Percentiles rank a stretch among this genome's conserved stretches.
Conservation (phyloP, 148 eudicot species). For the Rhododendron ferrugineum region DNA sequence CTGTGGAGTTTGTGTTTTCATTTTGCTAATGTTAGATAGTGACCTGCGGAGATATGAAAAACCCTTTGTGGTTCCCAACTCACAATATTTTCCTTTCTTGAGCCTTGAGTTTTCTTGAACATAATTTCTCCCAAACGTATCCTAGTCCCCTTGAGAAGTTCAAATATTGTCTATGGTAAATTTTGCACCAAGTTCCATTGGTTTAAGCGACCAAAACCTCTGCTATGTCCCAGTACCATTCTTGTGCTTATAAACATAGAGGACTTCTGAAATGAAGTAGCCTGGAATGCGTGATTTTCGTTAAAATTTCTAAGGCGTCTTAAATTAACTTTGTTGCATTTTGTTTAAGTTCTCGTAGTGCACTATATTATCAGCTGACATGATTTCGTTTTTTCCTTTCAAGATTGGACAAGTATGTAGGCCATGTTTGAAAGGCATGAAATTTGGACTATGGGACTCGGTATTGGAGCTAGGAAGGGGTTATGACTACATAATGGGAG, state of each 20-base stretch:
- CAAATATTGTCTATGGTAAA: background rate
- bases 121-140: background rate
- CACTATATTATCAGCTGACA: background rate
- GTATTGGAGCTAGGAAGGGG: conserved; percentile 89
- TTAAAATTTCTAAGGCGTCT: background rate
- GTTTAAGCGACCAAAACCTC: background rate
- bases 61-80: background rate
- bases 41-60: background rate
- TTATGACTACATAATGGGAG: conserved; percentile 81
- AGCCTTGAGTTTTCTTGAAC: background rate
- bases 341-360: background rate
- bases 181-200: background rate
- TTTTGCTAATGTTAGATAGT: background rate
- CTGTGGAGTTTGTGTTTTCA: background rate
- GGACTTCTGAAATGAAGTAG: conserved; percentile 4
- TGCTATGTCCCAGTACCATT: background rate
- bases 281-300: background rate
- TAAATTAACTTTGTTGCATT: background rate
- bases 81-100: background rate
- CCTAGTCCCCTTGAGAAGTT: background rate
- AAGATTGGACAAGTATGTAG: conserved; percentile 83
- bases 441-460: conserved; percentile 76
- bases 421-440: conserved; percentile 60
- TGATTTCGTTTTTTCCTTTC: background rate
- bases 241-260: background rate